Conservation (phyloP, 441 rosid genomes). For the Biscutella auriculata region DNA sequence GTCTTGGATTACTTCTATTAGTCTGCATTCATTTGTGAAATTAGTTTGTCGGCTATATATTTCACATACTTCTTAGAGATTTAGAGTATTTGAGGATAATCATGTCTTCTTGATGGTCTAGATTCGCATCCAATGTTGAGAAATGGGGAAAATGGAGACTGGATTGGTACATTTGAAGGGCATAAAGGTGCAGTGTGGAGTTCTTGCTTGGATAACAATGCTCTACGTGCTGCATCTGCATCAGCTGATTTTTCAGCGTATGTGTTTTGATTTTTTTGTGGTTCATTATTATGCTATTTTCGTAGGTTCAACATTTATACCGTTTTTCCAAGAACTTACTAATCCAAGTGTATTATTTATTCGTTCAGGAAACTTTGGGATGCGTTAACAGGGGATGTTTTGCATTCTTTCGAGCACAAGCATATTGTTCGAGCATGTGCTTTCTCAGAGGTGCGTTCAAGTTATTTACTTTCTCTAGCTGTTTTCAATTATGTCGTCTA, state of each 20-base stretch:
- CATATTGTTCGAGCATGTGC: constrained; percentile 92
- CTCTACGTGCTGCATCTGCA: constrained; percentile 82
- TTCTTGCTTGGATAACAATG: constrained; percentile 74
- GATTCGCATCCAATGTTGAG: constrained; percentile 98
- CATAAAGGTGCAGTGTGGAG: constrained; percentile 99
- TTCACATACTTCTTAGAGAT: no score
- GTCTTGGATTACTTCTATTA: no score
- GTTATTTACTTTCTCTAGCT: no score
- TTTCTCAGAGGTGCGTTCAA: constrained; percentile 63
- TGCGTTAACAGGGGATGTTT: constrained; percentile 80
- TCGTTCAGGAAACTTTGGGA: constrained; percentile 96
- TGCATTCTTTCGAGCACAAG: constrained; percentile 94
- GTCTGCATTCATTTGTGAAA: no score
- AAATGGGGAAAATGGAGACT: constrained; percentile 94
- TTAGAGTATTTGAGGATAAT: no score
- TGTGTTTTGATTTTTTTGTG: not conserved
- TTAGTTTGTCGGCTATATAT: no score
- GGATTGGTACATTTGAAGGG: constrained; percentile 97
- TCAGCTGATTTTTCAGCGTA: constrained; percentile 94
- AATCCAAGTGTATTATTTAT: no score
- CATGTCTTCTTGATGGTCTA: no score
- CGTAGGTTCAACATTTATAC: no score
- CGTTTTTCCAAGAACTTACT: no score
- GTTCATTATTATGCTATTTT: not conserved
- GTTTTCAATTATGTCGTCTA: no score